Base-by-base conservation (phyloP, 164 flowering plant genomes). In the Vitis rotundifolia region DNA sequence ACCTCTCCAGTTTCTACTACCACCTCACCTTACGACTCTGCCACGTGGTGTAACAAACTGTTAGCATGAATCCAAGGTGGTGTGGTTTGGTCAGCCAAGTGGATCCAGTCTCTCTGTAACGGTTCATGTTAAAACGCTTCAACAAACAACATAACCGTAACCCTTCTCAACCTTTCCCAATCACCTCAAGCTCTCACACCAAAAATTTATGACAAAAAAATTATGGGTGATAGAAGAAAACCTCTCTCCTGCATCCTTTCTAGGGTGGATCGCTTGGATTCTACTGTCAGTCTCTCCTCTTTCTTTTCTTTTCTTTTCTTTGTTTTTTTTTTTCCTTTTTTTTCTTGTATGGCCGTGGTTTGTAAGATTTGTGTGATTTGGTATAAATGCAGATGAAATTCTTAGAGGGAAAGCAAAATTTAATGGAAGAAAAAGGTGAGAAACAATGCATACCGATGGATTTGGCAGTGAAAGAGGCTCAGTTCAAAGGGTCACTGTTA, bases 221-320 rank as follows among this genome's bases (percentile, higher is more conserved):
- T 6, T 11, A 61, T 61, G 73, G 69, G 64, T 58, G 14, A 28
- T 49, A 60, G 13, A n/a, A 52, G 55, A 60, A 29, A 1, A 11
- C 14, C 19, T 48, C 64, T 11, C 49, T 66, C 69, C 62, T 53
- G 71, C 19, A 31, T 68, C 59, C 77, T 70, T 64, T 73, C 86
- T 2, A 65, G 86, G 51, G 57, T 83, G 71, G 86, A 83, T 67
- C 83, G 74, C 44, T 49, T 83, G 72, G 86, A 83, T 69, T 73
- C 75, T 55, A 19, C 71, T 51, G 86, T 83, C n/a, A 79, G 78
- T 55, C 47, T 55, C 49, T 57, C 8, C 8, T 31, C 15, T 12
- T 1, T n/a, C 9, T 61, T 61, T 15, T 64, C 13, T 2, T 59
- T 58, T 49, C 11, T n/a, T 29, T 7, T 15, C 0, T 26, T 58